phyloP scores from a whole-genome alignment of 2,329 filamentous ascomycete species.

The Escovopsis sp. region DNA sequence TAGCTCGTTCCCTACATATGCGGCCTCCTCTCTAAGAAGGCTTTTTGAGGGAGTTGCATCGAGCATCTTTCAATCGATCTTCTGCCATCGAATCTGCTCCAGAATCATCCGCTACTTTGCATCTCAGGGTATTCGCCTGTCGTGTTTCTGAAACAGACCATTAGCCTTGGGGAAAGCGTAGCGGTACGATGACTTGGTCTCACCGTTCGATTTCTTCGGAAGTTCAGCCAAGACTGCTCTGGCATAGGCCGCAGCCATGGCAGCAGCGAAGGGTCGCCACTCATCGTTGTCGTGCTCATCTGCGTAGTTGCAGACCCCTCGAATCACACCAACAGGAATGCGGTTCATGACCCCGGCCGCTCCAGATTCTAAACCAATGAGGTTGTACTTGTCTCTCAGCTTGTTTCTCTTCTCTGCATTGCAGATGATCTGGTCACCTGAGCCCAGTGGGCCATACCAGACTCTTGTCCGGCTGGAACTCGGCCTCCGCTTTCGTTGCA shows the following conservation, averaged over 20 bases:
- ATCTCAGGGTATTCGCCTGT: too few species aligned
- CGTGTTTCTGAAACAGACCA: too few species aligned
- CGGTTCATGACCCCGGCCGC: conserved; percentile 13
- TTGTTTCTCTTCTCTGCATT: neutral
- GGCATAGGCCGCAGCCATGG: neutral
- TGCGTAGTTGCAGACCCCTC: neutral
- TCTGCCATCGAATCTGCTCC: too few species aligned
- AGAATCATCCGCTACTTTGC: too few species aligned
- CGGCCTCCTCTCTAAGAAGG: too few species aligned
- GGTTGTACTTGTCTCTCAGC: conserved; percentile 1
- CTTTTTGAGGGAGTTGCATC: too few species aligned
- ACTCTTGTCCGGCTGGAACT: conserved; percentile 12
- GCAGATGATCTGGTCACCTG: conserved; percentile 1
- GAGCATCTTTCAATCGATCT: too few species aligned
- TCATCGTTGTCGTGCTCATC: neutral
- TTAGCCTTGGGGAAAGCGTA: too few species aligned
- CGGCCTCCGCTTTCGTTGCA: conserved; percentile 9
- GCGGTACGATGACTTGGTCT: too few species aligned
- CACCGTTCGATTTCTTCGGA: neutral
- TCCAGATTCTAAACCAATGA: conserved; percentile 16
- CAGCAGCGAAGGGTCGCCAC: neutral
- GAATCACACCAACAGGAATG: conserved; percentile 15
- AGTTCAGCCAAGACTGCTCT: neutral
- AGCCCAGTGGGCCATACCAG: conserved; percentile 14
- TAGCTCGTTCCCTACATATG: too few species aligned